Percentiles rank a stretch among this genome's conserved stretches.
phyloP scores from a whole-genome alignment of 495 filamentous ascomycete genomes.

The Patellaria atrata region DNA sequence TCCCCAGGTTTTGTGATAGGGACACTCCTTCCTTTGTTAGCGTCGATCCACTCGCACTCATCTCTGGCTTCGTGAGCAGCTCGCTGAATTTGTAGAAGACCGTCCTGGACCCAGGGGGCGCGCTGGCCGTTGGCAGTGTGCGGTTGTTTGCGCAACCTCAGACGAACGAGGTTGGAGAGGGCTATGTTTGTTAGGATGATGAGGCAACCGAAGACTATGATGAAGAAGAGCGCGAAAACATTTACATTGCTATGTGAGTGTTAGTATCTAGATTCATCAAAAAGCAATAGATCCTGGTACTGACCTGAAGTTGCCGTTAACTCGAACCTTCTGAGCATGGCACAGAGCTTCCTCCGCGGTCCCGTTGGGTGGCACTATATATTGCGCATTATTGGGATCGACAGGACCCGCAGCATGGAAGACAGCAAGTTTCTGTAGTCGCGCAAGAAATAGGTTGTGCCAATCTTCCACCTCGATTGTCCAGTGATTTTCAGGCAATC shows the following conservation, averaged over 20 bases:
- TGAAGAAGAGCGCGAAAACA: background rate
- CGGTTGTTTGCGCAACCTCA: too few relatives aligned
- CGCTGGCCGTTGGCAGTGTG: too few relatives aligned
- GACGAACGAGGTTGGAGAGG: too few relatives aligned
- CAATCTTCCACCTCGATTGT: constrained; percentile 8
- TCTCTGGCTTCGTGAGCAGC: too few relatives aligned
- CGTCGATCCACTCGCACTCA: too few relatives aligned
- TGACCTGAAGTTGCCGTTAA: constrained; percentile 1
- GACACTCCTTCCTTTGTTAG: too few relatives aligned
- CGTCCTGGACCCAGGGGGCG: too few relatives aligned
- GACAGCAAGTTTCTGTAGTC: constrained; percentile 4
- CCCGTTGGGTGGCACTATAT: constrained; percentile 2
- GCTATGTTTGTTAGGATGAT: background rate
- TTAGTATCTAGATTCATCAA: background rate
- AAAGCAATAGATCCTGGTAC: background rate
- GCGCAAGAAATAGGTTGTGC: too few relatives aligned
- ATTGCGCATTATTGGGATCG: too few relatives aligned
- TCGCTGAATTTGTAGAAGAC: too few relatives aligned
- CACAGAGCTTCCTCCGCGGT: background rate
- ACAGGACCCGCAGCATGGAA: constrained; percentile 2
- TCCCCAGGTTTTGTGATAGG: too few relatives aligned
- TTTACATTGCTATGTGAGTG: background rate
- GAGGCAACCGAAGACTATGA: background rate
- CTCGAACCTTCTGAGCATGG: background rate
- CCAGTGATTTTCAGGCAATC: constrained; percentile 12